Evolutionary conservation across 192 early-diverging fungal species (phyloP).

Genomic region (Entophlyctis helioformis): DNA sequence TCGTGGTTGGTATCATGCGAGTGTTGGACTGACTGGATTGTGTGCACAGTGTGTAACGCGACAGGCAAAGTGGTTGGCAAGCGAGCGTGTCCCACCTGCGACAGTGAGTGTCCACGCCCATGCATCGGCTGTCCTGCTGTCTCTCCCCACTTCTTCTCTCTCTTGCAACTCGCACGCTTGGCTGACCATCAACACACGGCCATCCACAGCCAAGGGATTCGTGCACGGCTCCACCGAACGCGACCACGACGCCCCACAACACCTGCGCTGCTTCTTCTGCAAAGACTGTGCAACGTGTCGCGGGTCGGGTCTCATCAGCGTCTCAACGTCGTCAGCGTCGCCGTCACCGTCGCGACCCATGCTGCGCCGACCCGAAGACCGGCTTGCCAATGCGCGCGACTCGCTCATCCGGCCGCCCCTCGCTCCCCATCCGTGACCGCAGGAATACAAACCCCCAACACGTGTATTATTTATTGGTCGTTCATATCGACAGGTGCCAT

Average conservation of each 20-base stretch:
- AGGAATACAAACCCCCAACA: too few species aligned
- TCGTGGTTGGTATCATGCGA: background rate
- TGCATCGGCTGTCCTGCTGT: background rate
- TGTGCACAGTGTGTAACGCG: constrained; percentile 10
- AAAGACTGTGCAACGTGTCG: too few species aligned
- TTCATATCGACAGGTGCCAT: too few species aligned
- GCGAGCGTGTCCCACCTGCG: constrained; percentile 16
- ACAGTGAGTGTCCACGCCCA: constrained; percentile 1
- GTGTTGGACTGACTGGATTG: background rate
- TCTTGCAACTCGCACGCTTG: too few species aligned
- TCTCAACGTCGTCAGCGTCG: too few species aligned
- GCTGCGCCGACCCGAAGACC: too few species aligned
- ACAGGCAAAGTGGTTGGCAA: constrained; percentile 18
- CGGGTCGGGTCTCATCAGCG: too few species aligned
- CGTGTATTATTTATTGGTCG: too few species aligned
- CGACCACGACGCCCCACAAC: constrained; percentile 21
- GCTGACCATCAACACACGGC: background rate
- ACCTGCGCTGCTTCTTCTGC: constrained; percentile 34
- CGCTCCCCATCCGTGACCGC: too few species aligned
- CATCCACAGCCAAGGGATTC: constrained; percentile 11
- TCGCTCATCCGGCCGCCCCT: too few species aligned
- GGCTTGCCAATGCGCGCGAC: too few species aligned
- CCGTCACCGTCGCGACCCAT: too few species aligned
- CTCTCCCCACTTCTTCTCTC: background rate
- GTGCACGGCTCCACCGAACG: constrained; percentile 15